Base-by-base conservation (phyloP, 306 rosid genomes). In the Elaeagnus macrophylla region DNA sequence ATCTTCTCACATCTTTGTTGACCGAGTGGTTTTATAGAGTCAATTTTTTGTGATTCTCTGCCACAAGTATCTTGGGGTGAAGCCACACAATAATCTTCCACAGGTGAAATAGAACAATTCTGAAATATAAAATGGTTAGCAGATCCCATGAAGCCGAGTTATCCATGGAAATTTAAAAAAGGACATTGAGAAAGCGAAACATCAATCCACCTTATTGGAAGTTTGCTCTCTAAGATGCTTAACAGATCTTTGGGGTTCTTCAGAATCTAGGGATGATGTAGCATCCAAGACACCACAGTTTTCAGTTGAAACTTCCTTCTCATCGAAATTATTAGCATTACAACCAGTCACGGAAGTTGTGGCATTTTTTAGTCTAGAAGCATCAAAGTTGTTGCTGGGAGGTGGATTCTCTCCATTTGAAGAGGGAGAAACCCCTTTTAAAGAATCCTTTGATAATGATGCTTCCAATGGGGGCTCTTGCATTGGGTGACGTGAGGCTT, bases 201-300 rank as follows among this genome's bases (percentile, higher is more conserved):
- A 72, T 53, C 37, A 15, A 13, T 51, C 60, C 70, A 83, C 96
- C 80, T 81, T 67, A 51, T 13, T 57, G 53, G 67, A 61, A 58
- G 67, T 67, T 59, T 44, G 70, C 53, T 69, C 71, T 7, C 12
- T 56, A 9, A 44, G 13, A 20, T 50, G 60, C 69, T 69, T 62
- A 50, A 57, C 25, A 50, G 53, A 48, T 64, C 43, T 75, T 25
- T 46, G 68, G 52, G 57, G 47, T 56, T 68, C 75, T 63, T 49
- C 50, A 12, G 60, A 16, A 39, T 40, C 39, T n/a, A n/a, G n/a
- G n/a, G 70, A 61, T 18, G 48, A 54, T 42, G 42, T 38, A 15
- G 64, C 11, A 57, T 58, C 60, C 41, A 77, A 48, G 53, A 40
- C 66, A 38, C 48, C 54, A 39, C 7, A 39, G 48, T 62, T 50